Percentiles rank a stretch among this genome's conserved stretches.
Evolutionary conservation across 1,284 basidiomycete genomes (phyloP).

Genomic region (Puccinia coronata): DNA sequence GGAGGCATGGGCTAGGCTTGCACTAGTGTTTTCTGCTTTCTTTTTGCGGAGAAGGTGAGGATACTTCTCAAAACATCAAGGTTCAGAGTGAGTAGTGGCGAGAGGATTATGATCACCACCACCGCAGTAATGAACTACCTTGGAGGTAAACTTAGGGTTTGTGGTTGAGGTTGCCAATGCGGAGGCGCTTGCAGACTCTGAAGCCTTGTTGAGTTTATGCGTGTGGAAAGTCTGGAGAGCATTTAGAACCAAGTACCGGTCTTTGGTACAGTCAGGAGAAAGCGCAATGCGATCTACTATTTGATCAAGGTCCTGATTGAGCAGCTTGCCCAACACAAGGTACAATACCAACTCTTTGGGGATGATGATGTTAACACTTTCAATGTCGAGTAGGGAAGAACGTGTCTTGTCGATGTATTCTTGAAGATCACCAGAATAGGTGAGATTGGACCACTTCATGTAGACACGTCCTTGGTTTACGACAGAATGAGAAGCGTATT

Average conservation of each 20-base stretch:
- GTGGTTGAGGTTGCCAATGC: background rate
- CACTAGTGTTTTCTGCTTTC: background rate
- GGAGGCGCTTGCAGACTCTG: too few species aligned
- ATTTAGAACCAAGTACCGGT: background rate
- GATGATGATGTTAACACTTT: background rate
- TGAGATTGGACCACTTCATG: background rate
- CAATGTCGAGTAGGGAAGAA: background rate
- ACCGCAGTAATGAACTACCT: background rate
- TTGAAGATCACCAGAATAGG: background rate
- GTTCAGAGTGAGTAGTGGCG: background rate
- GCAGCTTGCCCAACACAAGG: background rate
- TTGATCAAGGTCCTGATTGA: background rate
- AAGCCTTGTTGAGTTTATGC: background rate
- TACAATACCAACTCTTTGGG: background rate
- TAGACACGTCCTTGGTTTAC: background rate
- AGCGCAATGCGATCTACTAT: background rate
- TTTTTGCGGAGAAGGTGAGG: background rate
- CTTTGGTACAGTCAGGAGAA: background rate
- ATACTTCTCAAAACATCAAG: background rate
- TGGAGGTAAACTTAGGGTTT: background rate
- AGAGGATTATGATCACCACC: background rate
- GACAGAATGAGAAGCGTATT: background rate
- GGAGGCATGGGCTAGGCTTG: background rate
- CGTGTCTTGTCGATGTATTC: background rate
- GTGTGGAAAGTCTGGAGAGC: background rate